Conservation (phyloP, 306 rosid species). For the Astragalus membranaceus region DNA sequence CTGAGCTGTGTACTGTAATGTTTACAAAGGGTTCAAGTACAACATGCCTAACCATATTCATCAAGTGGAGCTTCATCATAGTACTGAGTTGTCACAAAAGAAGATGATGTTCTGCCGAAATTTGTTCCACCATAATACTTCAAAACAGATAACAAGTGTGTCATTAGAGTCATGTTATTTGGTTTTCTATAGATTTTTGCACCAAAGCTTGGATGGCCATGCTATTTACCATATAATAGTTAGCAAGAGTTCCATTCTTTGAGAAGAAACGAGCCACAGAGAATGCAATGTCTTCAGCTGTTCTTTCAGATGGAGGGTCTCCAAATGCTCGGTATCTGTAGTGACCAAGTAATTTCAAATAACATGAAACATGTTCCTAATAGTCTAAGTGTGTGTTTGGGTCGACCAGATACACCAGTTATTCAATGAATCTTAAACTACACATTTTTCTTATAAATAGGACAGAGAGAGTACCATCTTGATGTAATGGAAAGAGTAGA, state of each 20-base stretch:
- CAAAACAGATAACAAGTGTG: not conserved
- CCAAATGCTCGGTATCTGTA: conserved; percentile 17
- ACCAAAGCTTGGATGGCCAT: not conserved
- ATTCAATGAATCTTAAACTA: too few species aligned
- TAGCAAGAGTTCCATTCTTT: conserved; percentile 8
- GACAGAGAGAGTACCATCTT: not conserved
- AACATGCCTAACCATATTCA: conserved; percentile 16
- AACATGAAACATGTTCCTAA: too few species aligned
- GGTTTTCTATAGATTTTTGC: not conserved
- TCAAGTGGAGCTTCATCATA: conserved; percentile 14
- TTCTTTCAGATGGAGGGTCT: conserved; percentile 9
- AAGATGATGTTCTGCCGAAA: conserved; percentile 2
- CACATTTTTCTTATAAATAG: too few species aligned
- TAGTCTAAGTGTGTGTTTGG: too few species aligned
- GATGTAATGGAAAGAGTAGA: not conserved
- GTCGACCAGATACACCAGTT: too few species aligned
- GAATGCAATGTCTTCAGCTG: conserved; percentile 9
- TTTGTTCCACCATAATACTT: conserved; percentile 21
- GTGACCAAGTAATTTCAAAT: too few species aligned
- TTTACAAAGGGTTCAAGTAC: not conserved
- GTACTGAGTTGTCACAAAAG: conserved; percentile 8
- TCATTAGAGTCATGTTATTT: not conserved
- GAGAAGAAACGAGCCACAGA: conserved; percentile 15
- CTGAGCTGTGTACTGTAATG: not conserved
- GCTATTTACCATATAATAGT: conserved; percentile 13